Percentiles rank a stretch among this genome's conserved stretches.
Conservation (phyloP, 1,139 yeast genomes). For the Yamadazyma dendronema region DNA sequence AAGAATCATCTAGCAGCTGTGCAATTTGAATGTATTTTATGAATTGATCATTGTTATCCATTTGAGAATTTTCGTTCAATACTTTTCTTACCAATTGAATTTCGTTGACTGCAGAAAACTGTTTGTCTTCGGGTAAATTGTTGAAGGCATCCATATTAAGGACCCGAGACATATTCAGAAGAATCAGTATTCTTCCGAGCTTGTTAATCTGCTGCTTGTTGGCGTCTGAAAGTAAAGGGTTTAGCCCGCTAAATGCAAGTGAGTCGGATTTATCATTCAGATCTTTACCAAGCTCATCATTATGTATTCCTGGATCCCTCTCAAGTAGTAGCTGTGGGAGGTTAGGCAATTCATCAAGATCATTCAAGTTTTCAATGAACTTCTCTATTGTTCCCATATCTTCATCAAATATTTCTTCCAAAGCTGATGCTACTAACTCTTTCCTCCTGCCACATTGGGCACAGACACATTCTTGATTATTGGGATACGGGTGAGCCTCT, state of each 20-base stretch:
- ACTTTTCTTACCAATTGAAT: slow-evolving; percentile 6
- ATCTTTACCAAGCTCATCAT: neutral
- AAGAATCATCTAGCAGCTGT: slow-evolving; percentile 4
- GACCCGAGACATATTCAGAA: slow-evolving; percentile 10
- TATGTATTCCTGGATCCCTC: too few relatives aligned
- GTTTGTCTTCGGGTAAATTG: slow-evolving; percentile 10
- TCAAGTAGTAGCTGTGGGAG: slow-evolving; percentile 22
- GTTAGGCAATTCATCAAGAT: slow-evolving; percentile 41
- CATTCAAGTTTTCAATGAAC: slow-evolving; percentile 39
- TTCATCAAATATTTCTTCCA: slow-evolving; percentile 54
- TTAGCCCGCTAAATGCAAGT: neutral
- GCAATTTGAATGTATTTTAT: slow-evolving; percentile 3
- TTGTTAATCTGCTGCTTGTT: slow-evolving; percentile 5
- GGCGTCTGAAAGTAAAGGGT: neutral
- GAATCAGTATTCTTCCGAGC: slow-evolving; percentile 7
- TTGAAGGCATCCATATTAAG: slow-evolving; percentile 13
- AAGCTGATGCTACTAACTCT: slow-evolving; percentile 71
- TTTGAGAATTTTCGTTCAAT: slow-evolving; percentile 6
- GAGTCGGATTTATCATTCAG: neutral
- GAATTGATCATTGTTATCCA: slow-evolving; percentile 5
- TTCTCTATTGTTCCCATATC: slow-evolving; percentile 54
- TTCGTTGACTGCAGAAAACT: slow-evolving; percentile 12
- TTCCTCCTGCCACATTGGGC: slow-evolving; percentile 78
- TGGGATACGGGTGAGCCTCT: slow-evolving; percentile 9
- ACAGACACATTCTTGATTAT: slow-evolving; percentile 57